Percentiles rank a stretch among this genome's conserved stretches.
Evolutionary conservation across 192 early-diverging fungal genomes (phyloP).

Genomic region (Powellomyces hirtus): DNA sequence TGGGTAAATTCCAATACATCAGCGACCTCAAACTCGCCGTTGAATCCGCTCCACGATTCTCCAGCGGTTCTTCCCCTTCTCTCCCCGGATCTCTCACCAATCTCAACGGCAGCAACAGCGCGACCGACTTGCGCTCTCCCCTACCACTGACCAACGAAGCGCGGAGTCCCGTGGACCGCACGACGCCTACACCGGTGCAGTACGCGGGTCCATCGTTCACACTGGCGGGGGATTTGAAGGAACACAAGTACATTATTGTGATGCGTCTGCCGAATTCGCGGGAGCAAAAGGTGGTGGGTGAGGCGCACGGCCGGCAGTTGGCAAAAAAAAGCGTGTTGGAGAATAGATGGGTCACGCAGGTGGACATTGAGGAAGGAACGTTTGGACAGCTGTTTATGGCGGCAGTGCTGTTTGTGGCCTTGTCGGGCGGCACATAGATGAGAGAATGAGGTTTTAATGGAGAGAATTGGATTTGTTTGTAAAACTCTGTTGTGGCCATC

Average conservation of each 20-base stretch:
- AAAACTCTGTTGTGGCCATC: too few relatives aligned
- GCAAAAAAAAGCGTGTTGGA: conserved; percentile 35
- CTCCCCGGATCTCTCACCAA: too few relatives aligned
- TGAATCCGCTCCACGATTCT: neutral
- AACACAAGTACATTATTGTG: conserved; percentile 39
- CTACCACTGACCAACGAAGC: too few relatives aligned
- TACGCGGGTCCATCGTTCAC: conserved; percentile 25
- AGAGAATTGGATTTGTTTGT: too few relatives aligned
- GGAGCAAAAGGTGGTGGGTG: conserved; percentile 38
- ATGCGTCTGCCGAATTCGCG: conserved; percentile 29
- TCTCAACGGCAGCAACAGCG: too few relatives aligned
- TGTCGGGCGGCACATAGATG: too few relatives aligned
- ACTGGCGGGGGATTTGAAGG: conserved; percentile 31
- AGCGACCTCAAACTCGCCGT: conserved; percentile 13
- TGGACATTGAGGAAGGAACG: conserved; percentile 37
- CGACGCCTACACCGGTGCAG: neutral
- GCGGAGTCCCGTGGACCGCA: too few relatives aligned
- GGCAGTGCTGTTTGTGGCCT: conserved; percentile 27
- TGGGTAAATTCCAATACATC: conserved; percentile 6
- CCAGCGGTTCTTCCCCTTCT: too few relatives aligned
- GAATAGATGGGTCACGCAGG: conserved; percentile 14
- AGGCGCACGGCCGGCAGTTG: conserved; percentile 21
- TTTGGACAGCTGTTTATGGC: conserved; percentile 34
- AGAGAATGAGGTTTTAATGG: too few relatives aligned
- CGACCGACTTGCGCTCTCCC: too few relatives aligned